Evolutionary conservation across 192 early-diverging fungal species (phyloP).

Genomic region (Coemansia sp.): DNA sequence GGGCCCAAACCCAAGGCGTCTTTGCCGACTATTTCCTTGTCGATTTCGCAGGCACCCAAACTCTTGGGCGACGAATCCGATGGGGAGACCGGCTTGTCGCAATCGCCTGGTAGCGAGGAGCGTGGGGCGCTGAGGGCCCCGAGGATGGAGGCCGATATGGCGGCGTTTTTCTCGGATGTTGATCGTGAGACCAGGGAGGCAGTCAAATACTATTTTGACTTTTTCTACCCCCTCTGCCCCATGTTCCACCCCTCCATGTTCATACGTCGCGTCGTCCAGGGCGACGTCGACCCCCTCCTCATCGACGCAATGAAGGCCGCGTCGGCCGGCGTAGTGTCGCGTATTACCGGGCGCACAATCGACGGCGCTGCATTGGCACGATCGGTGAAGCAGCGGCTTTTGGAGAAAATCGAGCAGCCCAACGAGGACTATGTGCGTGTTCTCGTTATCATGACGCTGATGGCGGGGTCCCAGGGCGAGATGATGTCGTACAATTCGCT

Average conservation of each 20-base stretch:
- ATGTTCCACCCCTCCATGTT: constrained; percentile 55
- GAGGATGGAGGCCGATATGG: constrained; percentile 29
- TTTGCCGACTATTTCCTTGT: not conserved
- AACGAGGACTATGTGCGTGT: constrained; percentile 33
- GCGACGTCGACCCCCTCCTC: constrained; percentile 45
- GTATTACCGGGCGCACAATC: constrained; percentile 31
- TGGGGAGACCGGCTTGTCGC: constrained; percentile 2
- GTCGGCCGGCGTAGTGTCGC: constrained; percentile 31
- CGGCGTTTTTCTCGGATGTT: constrained; percentile 32
- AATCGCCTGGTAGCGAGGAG: constrained; percentile 7
- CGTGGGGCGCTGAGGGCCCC: constrained; percentile 30
- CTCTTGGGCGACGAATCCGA: not conserved
- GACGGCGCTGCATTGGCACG: constrained; percentile 38
- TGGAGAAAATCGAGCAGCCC: constrained; percentile 38
- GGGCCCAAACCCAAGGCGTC: constrained; percentile 47
- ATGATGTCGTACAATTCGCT: constrained; percentile 53
- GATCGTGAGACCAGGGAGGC: constrained; percentile 39
- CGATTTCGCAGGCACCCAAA: not conserved
- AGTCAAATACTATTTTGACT: constrained; percentile 53
- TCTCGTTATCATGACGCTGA: constrained; percentile 43
- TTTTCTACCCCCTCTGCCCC: constrained; percentile 50
- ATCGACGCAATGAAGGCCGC: constrained; percentile 50
- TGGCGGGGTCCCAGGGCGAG: constrained; percentile 47
- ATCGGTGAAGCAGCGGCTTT: constrained; percentile 38
- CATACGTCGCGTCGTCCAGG: constrained; percentile 43